Conservation (phyloP, 1,284 basidiomycete genomes). For the Heimioporus retisporus region DNA sequence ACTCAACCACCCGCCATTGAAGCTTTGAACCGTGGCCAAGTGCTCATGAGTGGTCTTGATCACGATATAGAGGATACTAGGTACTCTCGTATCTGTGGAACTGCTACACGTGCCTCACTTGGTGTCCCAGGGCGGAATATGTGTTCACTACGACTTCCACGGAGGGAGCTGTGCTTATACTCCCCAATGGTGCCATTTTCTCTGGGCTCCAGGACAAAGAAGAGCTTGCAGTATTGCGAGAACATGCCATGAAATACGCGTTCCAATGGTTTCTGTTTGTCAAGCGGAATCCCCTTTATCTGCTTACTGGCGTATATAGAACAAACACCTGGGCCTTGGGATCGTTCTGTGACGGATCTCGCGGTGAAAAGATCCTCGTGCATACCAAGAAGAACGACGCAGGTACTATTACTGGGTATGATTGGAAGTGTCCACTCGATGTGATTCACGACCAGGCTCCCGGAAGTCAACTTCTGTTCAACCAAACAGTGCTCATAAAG, state of each 20-base stretch:
- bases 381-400: not conserved
- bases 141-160: not conserved
- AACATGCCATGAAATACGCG: not conserved
- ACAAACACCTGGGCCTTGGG: not conserved
- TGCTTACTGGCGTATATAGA: not conserved
- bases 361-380: not conserved
- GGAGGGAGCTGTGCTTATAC: not conserved
- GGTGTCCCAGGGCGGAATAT: not conserved
- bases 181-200: not conserved
- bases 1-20: too few species aligned
- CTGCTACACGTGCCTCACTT: too few species aligned
- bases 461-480: not conserved
- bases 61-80: too few species aligned
- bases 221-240: not conserved
- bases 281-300: not conserved
- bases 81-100: too few species aligned
- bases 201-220: not conserved
- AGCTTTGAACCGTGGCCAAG: not conserved
- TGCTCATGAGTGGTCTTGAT: not conserved
- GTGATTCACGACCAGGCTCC: not conserved
- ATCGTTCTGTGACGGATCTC: not conserved
- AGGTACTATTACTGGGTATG: not conserved
- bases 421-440: not conserved
- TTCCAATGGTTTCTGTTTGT: not conserved
- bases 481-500: conserved; percentile 1